Base-by-base conservation (phyloP, 2,329 filamentous ascomycete species). In the Stagonosporopsis vannaccii region DNA sequence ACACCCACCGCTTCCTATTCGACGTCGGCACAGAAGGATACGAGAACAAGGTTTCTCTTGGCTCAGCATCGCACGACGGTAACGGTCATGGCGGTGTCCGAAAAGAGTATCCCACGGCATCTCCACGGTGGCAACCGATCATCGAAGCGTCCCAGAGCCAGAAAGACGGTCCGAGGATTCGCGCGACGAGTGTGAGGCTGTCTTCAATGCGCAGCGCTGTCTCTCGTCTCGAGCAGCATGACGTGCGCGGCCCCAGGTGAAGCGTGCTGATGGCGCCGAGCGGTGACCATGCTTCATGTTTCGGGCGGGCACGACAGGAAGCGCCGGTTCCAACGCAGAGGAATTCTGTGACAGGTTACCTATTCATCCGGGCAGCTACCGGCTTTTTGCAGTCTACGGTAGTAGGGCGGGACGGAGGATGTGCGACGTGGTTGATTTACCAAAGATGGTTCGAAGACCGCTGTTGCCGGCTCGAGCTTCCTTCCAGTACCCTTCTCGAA, bases 401-500 rank as follows among this genome's bases (percentile, higher is more conserved):
- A 44, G 19, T 41, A 37, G 46, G 26, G 40, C 28, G 35, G 41
- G 36, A 41, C 46, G 40, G 56, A 59, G 41, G 33, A 28, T 26
- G 55, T 42, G 46, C 39, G 52, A 41, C 41, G 32, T 32, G 46
- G 52, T 57, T 40, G 55, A 53, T 63, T 54, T 61, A 46, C 53
- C 58, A 53, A 42, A 43, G 46, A 39, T 23, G 36, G 45, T 25
- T 42, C 30, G 35, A 22, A 47, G 19, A 41, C 35, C 36, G 43
- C 49, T 28, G 40, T 26, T 32, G 56, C 46, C 35, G 63, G 69
- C 66, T 65, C 69, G 69, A 73, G 69, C 69, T 63, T 59, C 63
- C 63, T 70, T 71, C 69, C 41, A 62, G 46, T 52, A 54, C 39
- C 36, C 59, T 70, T 69, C 66, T 61, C 61, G 67, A 70, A 66